These are phyloP conservation scores for Pseudozyma hubeiensis DNA, from an alignment of 1,284 basidiomycete species.

Conservation along the genomic window DNA sequence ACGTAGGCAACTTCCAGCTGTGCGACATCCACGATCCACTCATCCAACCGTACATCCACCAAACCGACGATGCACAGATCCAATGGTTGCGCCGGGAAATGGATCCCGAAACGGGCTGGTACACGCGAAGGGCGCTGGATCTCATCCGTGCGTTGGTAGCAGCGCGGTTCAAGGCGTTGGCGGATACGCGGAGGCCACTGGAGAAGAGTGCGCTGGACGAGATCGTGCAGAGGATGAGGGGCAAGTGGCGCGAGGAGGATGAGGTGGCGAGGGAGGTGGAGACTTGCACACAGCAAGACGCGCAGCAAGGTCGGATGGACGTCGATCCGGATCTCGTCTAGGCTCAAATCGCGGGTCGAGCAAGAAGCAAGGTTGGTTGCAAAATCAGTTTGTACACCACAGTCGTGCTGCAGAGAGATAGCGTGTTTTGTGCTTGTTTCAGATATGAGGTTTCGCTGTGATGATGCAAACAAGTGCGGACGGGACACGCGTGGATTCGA, in stretches of 20 bases:
- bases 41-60: constrained; percentile 47
- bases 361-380: too few species aligned
- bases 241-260: constrained; percentile 42
- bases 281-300: neutral
- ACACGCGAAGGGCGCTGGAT: constrained; percentile 47
- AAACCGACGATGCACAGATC: constrained; percentile 7
- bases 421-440: neutral
- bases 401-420: too few species aligned
- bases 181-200: constrained; percentile 19
- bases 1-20: constrained; percentile 90
- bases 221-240: constrained; percentile 14
- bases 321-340: constrained; percentile 14
- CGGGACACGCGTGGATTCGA: neutral
- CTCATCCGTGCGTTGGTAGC: constrained; percentile 44
- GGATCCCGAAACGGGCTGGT: constrained; percentile 58
- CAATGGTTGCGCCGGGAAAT: constrained; percentile 16
- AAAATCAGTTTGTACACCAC: too few species aligned
- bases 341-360: neutral
- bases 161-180: constrained; percentile 44
- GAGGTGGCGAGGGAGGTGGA: neutral
- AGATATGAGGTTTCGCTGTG: neutral
- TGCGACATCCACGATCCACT: constrained; percentile 89
- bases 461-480: too few species aligned
- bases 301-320: neutral
- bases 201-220: neutral